Evolutionary conservation across 2,329 filamentous ascomycete species (phyloP), one percentile per base, ranked within the genome.

Genomic region (Pseudocercospora eumusae): DNA sequence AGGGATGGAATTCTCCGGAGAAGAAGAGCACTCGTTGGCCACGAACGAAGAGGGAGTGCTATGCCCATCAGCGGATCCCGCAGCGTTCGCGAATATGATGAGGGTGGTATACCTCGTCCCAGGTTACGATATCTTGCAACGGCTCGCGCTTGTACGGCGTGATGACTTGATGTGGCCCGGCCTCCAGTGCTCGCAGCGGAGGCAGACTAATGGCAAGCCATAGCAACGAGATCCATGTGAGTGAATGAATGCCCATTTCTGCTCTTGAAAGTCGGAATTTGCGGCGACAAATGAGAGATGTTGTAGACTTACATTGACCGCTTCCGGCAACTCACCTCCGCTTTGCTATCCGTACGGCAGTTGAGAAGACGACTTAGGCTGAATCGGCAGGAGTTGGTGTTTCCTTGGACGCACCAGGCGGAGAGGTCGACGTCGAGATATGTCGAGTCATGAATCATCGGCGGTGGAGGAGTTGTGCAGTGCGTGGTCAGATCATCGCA

Each of bases 1-100:
- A 92, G 0, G 89, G 88, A 71, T 93, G 90, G 3, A 92, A 83
- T 72, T 93, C 90, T 42, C 86, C 90, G 42, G 85, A 88, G 73
- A 88, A 92, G 36, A 93, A 81, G 71, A 91, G 85, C 49, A 90
- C 78, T 10, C 89, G 83, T 70, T 92, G 84, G 9, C 89, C 89
- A 64, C 83, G 81, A 63, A 93, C 82, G 66, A 88, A 88, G 3
- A 93, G 77, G 0, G 89, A 90, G 66, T 90, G 80, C 67, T 71
- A 50, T 10, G 27, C 11, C 15, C n/a, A 20, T 56, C 31, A 59
- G 58, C 49, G 4, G 23, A 15, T n/a, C 15, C 21, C 8, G 54
- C 28, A 33, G 27, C 33, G 11, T 13, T 50, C 11, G 36, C 23
- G 18, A 13, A 47, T n/a, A n/a, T n/a, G 2, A 13, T 47, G 44